These are phyloP conservation scores for Leccinum fibrillosum DNA, from an alignment of 768 basidiomycete genomes.

Conservation along the genomic window DNA sequence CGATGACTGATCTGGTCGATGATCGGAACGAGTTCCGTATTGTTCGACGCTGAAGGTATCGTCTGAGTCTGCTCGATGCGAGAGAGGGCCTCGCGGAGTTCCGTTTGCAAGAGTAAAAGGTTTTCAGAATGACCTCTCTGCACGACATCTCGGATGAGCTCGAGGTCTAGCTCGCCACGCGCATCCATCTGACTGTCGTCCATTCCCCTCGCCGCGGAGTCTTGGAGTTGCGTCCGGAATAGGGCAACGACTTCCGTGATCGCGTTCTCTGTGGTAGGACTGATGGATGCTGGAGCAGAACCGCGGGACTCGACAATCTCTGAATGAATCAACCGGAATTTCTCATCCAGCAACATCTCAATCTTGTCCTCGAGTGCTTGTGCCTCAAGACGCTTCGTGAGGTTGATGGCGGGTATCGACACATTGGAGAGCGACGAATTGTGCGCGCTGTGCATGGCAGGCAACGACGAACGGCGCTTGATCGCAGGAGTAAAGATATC, in stretches of 20 bases:
- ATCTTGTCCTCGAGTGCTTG: slow-evolving; percentile 62
- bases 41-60: slow-evolving; percentile 9
- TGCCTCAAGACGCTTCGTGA: slow-evolving; percentile 54
- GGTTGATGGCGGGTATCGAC: slow-evolving; percentile 46
- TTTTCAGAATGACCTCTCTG: slow-evolving; percentile 65
- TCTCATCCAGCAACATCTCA: slow-evolving; percentile 65
- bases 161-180: slow-evolving; percentile 74
- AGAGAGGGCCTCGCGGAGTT: slow-evolving; percentile 51
- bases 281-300: slow-evolving; percentile 31
- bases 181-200: slow-evolving; percentile 70
- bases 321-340: slow-evolving; percentile 49
- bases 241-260: slow-evolving; percentile 64
- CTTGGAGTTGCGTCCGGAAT: slow-evolving; percentile 65
- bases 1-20: slow-evolving; percentile 59
- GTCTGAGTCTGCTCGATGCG: slow-evolving; percentile 34
- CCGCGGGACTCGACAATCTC: slow-evolving; percentile 33
- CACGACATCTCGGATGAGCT: slow-evolving; percentile 66
- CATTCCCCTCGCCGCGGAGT: slow-evolving; percentile 51
- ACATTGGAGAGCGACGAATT: slow-evolving; percentile 43
- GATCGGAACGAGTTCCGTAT: slow-evolving; percentile 37
- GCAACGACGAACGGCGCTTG: slow-evolving; percentile 56
- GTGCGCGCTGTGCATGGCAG: slow-evolving; percentile 47
- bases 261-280: slow-evolving; percentile 39
- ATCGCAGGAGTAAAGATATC: slow-evolving; percentile 44
- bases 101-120: slow-evolving; percentile 53